These are phyloP conservation scores for Acer yangbiense DNA, from an alignment of 345 rosid genomes.

Conservation along the genomic window DNA sequence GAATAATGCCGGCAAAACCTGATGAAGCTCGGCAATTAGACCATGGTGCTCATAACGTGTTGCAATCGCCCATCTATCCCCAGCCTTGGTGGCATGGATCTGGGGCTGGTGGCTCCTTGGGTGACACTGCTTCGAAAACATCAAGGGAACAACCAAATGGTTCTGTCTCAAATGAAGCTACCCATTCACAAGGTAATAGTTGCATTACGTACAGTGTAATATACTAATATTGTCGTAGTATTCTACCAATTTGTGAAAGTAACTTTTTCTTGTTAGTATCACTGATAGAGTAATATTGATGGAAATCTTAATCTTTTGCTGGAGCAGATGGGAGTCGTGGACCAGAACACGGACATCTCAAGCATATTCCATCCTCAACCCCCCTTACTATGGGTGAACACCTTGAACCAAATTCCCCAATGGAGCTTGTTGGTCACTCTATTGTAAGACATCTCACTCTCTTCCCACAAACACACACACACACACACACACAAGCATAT, in stretches of 20 bases:
- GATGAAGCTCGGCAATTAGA: conserved; percentile 33
- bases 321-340: conserved; percentile 42
- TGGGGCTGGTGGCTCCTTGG: conserved; percentile 28
- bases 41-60: conserved; percentile 29
- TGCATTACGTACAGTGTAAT: not conserved
- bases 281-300: conserved; percentile 14
- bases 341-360: conserved; percentile 29
- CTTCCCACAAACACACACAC: not conserved
- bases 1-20: conserved; percentile 50
- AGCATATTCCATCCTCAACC: conserved; percentile 28
- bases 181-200: conserved; percentile 27
- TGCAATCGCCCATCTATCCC: conserved; percentile 32
- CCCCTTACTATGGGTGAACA: conserved; percentile 34
- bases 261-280: not conserved
- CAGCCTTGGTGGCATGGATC: conserved; percentile 63
- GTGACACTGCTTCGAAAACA: conserved; percentile 35
- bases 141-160: conserved; percentile 28
- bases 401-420: conserved; percentile 46
- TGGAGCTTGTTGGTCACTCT: conserved; percentile 74
- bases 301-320: conserved; percentile 8
- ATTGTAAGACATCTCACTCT: conserved; percentile 44
- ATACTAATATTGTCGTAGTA: not conserved
- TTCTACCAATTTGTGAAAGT: not conserved
- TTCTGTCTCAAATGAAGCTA: conserved; percentile 26
- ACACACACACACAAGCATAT: not conserved